Evolutionary conservation across 2,329 filamentous ascomycete species (phyloP), one percentile per base, ranked within the genome.

Genomic region (Parafenestella ontariensis): DNA sequence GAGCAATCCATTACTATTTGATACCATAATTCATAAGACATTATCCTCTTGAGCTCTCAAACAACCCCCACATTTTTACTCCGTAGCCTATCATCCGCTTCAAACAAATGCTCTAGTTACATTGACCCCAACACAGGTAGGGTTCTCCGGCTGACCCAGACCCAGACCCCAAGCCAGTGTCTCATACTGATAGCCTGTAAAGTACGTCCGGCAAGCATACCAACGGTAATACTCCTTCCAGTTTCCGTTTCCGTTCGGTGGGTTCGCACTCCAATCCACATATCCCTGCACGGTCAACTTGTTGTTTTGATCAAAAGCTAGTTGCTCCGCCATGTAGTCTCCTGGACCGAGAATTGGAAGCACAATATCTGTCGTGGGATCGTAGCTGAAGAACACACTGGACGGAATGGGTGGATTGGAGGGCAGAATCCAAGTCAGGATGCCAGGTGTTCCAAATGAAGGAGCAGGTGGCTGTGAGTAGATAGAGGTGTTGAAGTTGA

Each of bases 121-220:
- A 44, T 73, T 65, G 9, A 81, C 78, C 48, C 74, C 75, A 17
- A 71, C 62, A 65, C 80, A 82, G 36, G 68, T 78, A 9, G 79
- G 79, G 60, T 81, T 81, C 65, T 82, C 70, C 5, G 79, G 78
- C 54, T 68, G 61, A 6, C 39, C 64, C 9, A 62, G 56, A 0
- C 80, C 80, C 46, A 79, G 41, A 2, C 71, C 73, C 78, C 79
- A 82, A 28, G 70, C 73, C 41, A 82, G 51, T 15, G 76, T 78
- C n/a, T 59, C 58, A 59, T 82, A 82, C 21, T 50, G 48, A 57
- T 82, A 82, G n/a, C 65, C 70, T 1, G 45, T 20, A 57, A 68
- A 77, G 44, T 77, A 72, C 1, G 78, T 82, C 36, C 70, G 59
- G 61, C 81, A 83, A 4, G 76, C 68, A 56, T 77, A 79, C 81